Evolutionary conservation across 768 basidiomycete genomes (phyloP).

Genomic region (Mycena pura): DNA sequence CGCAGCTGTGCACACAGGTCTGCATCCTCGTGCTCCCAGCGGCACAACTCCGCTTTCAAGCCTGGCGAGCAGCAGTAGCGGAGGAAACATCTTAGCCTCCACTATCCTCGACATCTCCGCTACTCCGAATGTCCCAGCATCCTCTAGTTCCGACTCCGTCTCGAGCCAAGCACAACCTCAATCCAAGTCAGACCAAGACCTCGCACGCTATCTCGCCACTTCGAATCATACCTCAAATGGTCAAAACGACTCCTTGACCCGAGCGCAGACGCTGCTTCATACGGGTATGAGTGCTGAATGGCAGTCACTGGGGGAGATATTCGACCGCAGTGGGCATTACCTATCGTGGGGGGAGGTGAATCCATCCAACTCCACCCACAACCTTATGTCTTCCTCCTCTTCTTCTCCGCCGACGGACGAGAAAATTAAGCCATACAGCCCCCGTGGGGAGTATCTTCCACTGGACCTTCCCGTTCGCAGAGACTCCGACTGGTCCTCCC

Average conservation of each 20-base stretch:
- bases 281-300: constrained; percentile 11
- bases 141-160: constrained; percentile 5
- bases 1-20: background rate
- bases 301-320: constrained; percentile 10
- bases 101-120: constrained; percentile 22
- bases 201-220: constrained; percentile 26
- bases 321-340: constrained; percentile 8
- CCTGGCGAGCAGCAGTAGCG: constrained; percentile 9
- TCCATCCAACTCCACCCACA: background rate
- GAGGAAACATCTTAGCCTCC: constrained; percentile 2
- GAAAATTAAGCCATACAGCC: constrained; percentile 5
- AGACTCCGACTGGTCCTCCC: too few relatives aligned
- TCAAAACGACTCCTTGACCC: background rate
- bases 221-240: constrained; percentile 10
- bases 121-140: background rate
- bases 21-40: constrained; percentile 1
- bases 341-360: constrained; percentile 16
- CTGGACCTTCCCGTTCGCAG: background rate
- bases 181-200: constrained; percentile 27
- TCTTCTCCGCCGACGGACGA: background rate
- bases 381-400: background rate
- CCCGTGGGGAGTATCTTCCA: constrained; percentile 11
- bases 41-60: constrained; percentile 3
- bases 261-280: constrained; percentile 16
- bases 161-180: constrained; percentile 9